phyloP scores from a whole-genome alignment of 805 yeast genomes.

The Suhomyces xylopsoci region DNA sequence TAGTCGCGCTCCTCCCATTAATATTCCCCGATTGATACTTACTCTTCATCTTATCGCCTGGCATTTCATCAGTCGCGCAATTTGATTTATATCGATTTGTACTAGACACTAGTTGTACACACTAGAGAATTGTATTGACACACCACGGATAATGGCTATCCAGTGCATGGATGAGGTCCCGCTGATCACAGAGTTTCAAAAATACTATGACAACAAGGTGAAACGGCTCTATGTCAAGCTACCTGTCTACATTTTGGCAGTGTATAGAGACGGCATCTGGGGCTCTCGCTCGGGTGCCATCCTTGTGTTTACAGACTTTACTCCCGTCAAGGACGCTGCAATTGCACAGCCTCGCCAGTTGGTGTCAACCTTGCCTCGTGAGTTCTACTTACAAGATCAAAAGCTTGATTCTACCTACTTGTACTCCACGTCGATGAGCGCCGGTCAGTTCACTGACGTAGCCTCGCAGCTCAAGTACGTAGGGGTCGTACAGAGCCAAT shows the following conservation, averaged over 20 bases:
- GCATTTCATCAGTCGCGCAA: not conserved
- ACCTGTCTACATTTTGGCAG: conserved; percentile 9
- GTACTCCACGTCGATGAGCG: not conserved
- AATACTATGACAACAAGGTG: not conserved
- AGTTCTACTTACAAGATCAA: not conserved
- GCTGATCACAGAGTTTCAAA: not conserved
- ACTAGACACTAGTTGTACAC: not conserved
- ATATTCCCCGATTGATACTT: not conserved
- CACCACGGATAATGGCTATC: not conserved
- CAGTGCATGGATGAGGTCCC: not conserved
- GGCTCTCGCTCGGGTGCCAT: conserved; percentile 1
- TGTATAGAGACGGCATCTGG: conserved; percentile 4
- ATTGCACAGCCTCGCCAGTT: not conserved
- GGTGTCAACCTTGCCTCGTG: not conserved
- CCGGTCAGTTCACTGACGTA: not conserved
- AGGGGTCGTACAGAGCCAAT: not conserved
- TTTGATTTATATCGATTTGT: not conserved
- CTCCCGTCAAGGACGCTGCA: conserved; percentile 1
- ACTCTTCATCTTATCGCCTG: conserved; percentile 1
- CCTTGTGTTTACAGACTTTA: conserved; percentile 10
- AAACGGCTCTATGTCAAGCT: not conserved
- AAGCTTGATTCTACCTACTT: not conserved
- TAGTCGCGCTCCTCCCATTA: not conserved
- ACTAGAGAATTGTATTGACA: not conserved
- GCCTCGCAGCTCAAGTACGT: not conserved